A percentile compares a stretch with the other conserved stretches of the same genome.
Evolutionary conservation across 2,329 filamentous ascomycete species (phyloP).

Genomic region (Thielaviopsis populi): DNA sequence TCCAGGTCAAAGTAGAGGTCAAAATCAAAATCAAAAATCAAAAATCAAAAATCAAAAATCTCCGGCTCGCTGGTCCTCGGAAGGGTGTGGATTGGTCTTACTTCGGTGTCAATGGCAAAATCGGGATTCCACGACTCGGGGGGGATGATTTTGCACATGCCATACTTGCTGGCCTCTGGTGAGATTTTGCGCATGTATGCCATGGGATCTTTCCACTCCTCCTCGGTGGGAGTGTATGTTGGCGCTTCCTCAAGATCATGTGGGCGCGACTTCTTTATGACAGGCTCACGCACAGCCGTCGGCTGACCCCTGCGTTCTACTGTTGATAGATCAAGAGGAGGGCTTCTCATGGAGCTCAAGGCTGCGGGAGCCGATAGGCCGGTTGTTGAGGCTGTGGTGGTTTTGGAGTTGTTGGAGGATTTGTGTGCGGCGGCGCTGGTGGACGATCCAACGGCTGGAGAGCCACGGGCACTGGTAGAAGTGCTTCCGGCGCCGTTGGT

Average conservation of each 20-base stretch:
- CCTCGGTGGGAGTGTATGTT: constrained; percentile 75
- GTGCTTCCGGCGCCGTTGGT: constrained; percentile 25
- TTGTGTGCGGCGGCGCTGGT: constrained; percentile 18
- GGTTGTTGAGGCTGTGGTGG: constrained; percentile 31
- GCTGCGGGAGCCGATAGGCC: constrained; percentile 29
- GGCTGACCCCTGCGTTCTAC: constrained; percentile 84
- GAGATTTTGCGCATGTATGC: constrained; percentile 87
- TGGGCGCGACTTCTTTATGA: constrained; percentile 62
- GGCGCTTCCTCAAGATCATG: constrained; percentile 82
- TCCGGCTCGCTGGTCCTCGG: neutral
- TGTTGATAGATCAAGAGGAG: constrained; percentile 66
- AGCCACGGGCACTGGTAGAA: constrained; percentile 36
- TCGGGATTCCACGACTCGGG: constrained; percentile 87
- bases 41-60: no score
- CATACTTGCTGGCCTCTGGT: constrained; percentile 72
- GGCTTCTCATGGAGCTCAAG: constrained; percentile 41
- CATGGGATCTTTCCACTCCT: constrained; percentile 89
- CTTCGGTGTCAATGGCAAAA: constrained; percentile 95
- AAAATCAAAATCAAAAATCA: no score
- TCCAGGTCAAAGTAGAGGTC: no score
- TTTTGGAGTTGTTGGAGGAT: constrained; percentile 31
- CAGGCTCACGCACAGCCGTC: constrained; percentile 57
- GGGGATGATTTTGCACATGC: constrained; percentile 90
- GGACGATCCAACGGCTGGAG: constrained; percentile 30
- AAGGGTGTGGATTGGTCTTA: constrained; percentile 26